phyloP scores from a whole-genome alignment of 2,329 filamentous ascomycete species.

The Metarhizium album region DNA sequence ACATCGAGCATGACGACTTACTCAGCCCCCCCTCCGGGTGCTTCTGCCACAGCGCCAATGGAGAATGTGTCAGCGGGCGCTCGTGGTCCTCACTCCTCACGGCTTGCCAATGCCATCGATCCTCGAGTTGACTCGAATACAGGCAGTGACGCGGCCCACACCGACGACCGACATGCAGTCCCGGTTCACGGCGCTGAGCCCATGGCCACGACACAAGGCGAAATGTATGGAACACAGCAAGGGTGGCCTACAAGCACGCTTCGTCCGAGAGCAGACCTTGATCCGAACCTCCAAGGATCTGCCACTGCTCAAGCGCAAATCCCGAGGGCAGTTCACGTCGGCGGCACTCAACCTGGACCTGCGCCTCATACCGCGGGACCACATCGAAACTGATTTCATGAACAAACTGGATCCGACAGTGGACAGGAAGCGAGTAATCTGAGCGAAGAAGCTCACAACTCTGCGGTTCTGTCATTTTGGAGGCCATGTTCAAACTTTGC shows the following conservation, averaged over 20 bases:
- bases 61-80: background rate
- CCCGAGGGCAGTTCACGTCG: background rate
- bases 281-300: background rate
- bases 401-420: background rate
- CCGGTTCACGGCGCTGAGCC: background rate
- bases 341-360: background rate
- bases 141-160: background rate
- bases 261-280: background rate
- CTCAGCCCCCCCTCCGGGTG: background rate
- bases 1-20: background rate
- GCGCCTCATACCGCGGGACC: background rate
- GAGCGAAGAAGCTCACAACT: background rate
- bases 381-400: background rate
- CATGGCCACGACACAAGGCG: background rate
- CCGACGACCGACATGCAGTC: background rate
- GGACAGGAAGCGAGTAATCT: background rate
- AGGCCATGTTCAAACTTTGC: background rate
- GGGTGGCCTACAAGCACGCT: background rate
- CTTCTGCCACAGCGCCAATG: background rate
- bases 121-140: background rate
- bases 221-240: background rate
- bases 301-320: background rate
- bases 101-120: background rate
- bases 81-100: background rate
- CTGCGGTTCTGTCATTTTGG: background rate